Percentiles rank a stretch among this genome's conserved stretches.
Evolutionary conservation across 441 rosid species (phyloP).

Genomic region (Francoa sonchifolia): DNA sequence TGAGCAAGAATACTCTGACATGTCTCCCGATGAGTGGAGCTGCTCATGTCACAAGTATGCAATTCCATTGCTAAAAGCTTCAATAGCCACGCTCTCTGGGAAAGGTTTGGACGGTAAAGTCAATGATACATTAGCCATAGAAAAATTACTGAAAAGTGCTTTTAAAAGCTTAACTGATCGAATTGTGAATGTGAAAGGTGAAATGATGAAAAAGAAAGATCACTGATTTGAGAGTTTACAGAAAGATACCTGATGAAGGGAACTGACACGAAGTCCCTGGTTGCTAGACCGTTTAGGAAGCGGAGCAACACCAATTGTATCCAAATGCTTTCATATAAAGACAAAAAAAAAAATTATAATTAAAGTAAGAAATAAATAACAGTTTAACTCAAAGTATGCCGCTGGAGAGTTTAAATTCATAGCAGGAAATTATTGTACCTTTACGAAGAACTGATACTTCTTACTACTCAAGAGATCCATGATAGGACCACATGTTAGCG

Average conservation of each 20-base stretch:
- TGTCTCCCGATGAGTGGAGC: slow-evolving; percentile 57
- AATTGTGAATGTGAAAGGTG: not conserved
- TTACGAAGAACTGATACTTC: slow-evolving; percentile 72
- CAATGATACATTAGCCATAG: no score
- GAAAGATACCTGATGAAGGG: slow-evolving; percentile 82
- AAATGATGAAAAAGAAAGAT: no score
- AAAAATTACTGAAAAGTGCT: no score
- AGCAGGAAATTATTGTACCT: slow-evolving; percentile 27
- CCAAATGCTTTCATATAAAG: slow-evolving; percentile 55
- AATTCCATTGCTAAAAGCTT: slow-evolving; percentile 82
- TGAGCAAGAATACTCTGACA: slow-evolving; percentile 65
- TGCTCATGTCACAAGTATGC: slow-evolving; percentile 59
- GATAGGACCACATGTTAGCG: slow-evolving; percentile 67
- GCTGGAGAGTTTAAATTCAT: slow-evolving; percentile 8
- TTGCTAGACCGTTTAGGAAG: slow-evolving; percentile 81
- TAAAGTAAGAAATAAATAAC: slow-evolving; percentile 2
- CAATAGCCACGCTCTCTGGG: slow-evolving; percentile 92
- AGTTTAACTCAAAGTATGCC: slow-evolving; percentile 5
- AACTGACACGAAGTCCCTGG: slow-evolving; percentile 85
- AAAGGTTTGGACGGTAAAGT: slow-evolving; percentile 10
- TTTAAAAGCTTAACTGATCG: no score
- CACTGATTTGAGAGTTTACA: not conserved
- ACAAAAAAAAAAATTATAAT: not conserved
- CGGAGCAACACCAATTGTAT: slow-evolving; percentile 65
- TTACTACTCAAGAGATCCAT: slow-evolving; percentile 79